Conservation (phyloP, 108 stramenopile species). For the Skeletonema tropicum region DNA sequence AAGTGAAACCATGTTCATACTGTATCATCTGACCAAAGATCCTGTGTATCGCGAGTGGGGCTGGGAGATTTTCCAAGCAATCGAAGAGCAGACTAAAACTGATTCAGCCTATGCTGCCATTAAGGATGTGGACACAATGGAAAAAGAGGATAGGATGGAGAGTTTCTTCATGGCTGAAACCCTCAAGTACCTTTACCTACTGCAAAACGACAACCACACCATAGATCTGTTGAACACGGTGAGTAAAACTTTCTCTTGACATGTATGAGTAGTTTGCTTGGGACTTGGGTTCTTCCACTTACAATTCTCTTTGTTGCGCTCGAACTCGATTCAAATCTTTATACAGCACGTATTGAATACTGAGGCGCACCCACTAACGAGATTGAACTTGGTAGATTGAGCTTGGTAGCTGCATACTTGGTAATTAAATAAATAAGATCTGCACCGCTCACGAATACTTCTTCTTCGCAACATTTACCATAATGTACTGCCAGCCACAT, state of each 20-base stretch:
- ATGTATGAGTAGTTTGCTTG: neutral
- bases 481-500: too few species aligned
- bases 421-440: too few species aligned
- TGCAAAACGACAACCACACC: constrained; percentile 32
- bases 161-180: constrained; percentile 91
- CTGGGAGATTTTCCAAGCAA: constrained; percentile 60
- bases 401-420: too few species aligned
- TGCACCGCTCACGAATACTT: too few species aligned
- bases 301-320: constrained; percentile 8
- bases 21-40: constrained; percentile 56
- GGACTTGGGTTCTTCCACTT: constrained; percentile 22
- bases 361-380: constrained; percentile 82
- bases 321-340: neutral
- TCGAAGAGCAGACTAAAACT: constrained; percentile 56
- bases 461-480: too few species aligned
- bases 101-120: constrained; percentile 54
- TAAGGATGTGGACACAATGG: constrained; percentile 48
- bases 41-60: constrained; percentile 55
- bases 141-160: constrained; percentile 74
- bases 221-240: constrained; percentile 40
- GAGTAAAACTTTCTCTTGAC: neutral
- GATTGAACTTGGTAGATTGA: constrained; percentile 16
- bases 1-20: constrained; percentile 55
- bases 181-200: constrained; percentile 81
- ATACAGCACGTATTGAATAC: constrained; percentile 67